phyloP scores from a whole-genome alignment of 257 asterid genomes.

The Plantago major region DNA sequence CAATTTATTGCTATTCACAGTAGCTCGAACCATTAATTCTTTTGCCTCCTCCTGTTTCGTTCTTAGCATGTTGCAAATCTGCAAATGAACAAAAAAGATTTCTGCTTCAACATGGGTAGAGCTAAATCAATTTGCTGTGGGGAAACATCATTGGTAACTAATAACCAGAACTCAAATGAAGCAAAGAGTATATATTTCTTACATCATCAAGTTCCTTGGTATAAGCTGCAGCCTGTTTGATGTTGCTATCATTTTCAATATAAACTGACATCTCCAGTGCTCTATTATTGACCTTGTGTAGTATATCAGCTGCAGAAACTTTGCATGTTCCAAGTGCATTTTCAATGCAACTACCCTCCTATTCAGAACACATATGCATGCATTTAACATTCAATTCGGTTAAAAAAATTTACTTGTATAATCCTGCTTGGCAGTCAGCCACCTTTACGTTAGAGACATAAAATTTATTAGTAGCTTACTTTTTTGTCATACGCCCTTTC shows the following conservation, averaged over 20 bases:
- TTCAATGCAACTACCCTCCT: conserved; percentile 36
- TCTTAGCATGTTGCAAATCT: conserved; percentile 78
- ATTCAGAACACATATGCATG: conserved; percentile 17
- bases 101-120: too few relatives aligned
- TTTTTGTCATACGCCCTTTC: conserved; percentile 34
- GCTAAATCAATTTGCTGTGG: too few relatives aligned
- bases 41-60: conserved; percentile 81
- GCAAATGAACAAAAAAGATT: conserved; percentile 24
- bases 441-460: conserved; percentile 13
- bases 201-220: conserved; percentile 73
- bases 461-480: conserved; percentile 34
- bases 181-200: conserved; percentile 24
- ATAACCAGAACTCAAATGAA: neutral
- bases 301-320: conserved; percentile 24
- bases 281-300: conserved; percentile 29
- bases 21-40: conserved; percentile 60
- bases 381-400: neutral
- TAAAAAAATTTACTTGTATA: neutral
- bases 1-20: conserved; percentile 77
- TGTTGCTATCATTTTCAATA: conserved; percentile 40
- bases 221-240: conserved; percentile 66
- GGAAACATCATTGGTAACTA: neutral
- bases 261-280: conserved; percentile 41
- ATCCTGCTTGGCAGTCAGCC: conserved; percentile 11
- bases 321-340: conserved; percentile 23